Evolutionary conservation across 2,329 filamentous ascomycete genomes (phyloP).

Genomic region (Nemania serpens): DNA sequence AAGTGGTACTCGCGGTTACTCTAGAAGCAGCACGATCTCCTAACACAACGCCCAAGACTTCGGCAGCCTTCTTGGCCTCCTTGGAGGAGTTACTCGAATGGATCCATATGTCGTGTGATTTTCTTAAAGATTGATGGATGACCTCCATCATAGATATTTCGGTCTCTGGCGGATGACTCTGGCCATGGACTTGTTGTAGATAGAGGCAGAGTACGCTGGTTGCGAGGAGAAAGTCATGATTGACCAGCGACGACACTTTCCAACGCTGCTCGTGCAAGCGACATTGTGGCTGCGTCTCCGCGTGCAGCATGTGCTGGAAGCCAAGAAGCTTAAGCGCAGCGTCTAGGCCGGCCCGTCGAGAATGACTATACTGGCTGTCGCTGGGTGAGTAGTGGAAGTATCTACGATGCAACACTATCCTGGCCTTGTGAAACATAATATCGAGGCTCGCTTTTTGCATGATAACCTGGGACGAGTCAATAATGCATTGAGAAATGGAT

Average conservation of each 20-base stretch:
- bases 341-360: conserved; percentile 50
- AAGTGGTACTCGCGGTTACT: no score
- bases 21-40: no score
- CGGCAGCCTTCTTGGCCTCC: no score
- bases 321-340: conserved; percentile 54
- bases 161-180: no score
- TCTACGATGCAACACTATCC: conserved; percentile 58
- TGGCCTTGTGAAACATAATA: conserved; percentile 55
- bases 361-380: conserved; percentile 44
- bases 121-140: no score
- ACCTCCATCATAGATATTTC: no score
- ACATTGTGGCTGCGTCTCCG: conserved; percentile 51
- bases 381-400: conserved; percentile 46
- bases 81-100: no score
- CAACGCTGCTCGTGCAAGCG: conserved; percentile 50
- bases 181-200: conserved; percentile 41
- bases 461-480: conserved; percentile 54
- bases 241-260: conserved; percentile 51
- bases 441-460: conserved; percentile 57
- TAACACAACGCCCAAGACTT: no score
- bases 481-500: conserved; percentile 44
- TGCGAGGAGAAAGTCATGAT: conserved; percentile 53
- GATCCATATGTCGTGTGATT: no score
- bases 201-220: conserved; percentile 54
- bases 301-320: conserved; percentile 54